These are phyloP conservation scores for Ceratocystis ficicola DNA, from an alignment of 2,329 filamentous ascomycete genomes.

Conservation along the genomic window DNA sequence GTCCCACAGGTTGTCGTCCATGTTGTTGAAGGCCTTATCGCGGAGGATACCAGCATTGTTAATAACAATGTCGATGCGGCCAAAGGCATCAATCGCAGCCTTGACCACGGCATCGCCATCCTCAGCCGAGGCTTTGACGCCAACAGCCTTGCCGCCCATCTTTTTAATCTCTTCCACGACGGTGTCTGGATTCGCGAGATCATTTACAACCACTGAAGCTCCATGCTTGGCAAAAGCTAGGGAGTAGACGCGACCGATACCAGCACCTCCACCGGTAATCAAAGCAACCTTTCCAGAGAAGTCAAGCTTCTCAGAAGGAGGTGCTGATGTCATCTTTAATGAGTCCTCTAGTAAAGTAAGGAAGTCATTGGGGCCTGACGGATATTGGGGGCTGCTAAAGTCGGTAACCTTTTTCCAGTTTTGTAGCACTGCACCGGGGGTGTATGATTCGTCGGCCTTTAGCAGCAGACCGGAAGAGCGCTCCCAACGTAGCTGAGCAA, in stretches of 20 bases:
- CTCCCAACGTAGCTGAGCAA: slow-evolving; percentile 93
- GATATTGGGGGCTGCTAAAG: slow-evolving; percentile 74
- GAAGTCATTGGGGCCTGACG: slow-evolving; percentile 77
- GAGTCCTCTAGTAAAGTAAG: slow-evolving; percentile 74
- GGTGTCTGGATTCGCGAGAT: slow-evolving; percentile 80
- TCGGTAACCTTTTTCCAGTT: slow-evolving; percentile 83
- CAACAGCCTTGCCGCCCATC: slow-evolving; percentile 75
- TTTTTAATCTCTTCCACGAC: slow-evolving; percentile 90
- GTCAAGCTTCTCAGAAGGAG: slow-evolving; percentile 59
- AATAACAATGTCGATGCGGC: slow-evolving; percentile 85
- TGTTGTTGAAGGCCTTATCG: slow-evolving; percentile 96
- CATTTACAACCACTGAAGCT: slow-evolving; percentile 84
- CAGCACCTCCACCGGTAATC: slow-evolving; percentile 77
- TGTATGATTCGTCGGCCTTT: slow-evolving; percentile 79
- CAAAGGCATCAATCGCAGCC: slow-evolving; percentile 83
- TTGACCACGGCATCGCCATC: slow-evolving; percentile 87
- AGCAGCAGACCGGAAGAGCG: slow-evolving; percentile 77
- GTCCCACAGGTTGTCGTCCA: slow-evolving; percentile 91
- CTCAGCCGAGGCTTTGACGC: slow-evolving; percentile 86
- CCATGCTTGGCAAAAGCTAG: slow-evolving; percentile 77
- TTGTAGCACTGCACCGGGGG: slow-evolving; percentile 72
- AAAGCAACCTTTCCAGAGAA: slow-evolving; percentile 78
- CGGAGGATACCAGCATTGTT: slow-evolving; percentile 98
- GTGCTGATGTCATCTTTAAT: slow-evolving; percentile 61
- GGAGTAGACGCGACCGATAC: slow-evolving; percentile 82